Evolutionary conservation across 2,329 filamentous ascomycete species (phyloP).

Genomic region (Calonectria crousiana): DNA sequence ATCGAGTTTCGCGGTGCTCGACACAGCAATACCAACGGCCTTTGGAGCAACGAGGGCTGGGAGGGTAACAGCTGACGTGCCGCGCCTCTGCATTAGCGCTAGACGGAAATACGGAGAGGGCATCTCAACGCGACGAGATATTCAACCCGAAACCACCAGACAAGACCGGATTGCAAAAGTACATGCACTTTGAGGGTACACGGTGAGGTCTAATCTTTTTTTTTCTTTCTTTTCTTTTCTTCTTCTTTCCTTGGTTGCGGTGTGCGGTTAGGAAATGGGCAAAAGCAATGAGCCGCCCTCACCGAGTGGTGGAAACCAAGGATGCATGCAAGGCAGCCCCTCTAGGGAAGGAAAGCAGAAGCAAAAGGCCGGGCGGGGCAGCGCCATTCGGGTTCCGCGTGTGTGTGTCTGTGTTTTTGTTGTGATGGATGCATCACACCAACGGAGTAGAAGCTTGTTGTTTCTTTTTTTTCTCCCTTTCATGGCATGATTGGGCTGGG

Average conservation of each 20-base stretch:
- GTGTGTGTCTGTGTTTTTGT: neutral
- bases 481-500: neutral
- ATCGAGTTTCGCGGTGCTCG: neutral
- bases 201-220: neutral
- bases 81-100: neutral
- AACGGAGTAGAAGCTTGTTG: neutral
- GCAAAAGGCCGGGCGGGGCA: neutral
- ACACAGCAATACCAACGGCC: neutral
- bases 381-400: neutral
- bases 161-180: neutral
- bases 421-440: neutral
- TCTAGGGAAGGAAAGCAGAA: neutral
- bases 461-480: neutral
- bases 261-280: neutral
- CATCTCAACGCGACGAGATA: neutral
- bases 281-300: neutral
- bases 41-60: neutral
- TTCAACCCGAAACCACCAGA: neutral
- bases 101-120: neutral
- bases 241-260: neutral
- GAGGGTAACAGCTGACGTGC: neutral
- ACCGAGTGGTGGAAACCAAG: neutral
- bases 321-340: neutral
- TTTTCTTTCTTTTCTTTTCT: neutral
- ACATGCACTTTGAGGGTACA: neutral